Evolutionary conservation across 371 early-diverging fungal genomes (phyloP), one percentile per base, ranked within the genome.

Genomic region (Saksenaea oblongispora): DNA sequence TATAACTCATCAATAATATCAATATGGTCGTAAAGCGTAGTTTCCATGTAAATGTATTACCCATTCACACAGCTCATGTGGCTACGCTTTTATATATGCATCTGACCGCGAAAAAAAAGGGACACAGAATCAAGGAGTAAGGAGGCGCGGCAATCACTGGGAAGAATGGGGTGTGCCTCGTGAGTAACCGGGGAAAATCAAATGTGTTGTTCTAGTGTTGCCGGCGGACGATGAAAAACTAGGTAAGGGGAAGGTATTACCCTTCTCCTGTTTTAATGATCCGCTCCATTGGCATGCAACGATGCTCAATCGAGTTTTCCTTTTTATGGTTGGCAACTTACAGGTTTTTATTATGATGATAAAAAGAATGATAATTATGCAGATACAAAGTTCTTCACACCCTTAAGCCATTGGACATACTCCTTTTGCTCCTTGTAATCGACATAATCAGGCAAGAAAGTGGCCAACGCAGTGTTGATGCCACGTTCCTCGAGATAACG

Each of bases 391-490:
- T 82, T 79, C 69, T 87, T 86, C 56, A 96, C 89, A 44, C 87
- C 80, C 63, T 87, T 80, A 41, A 97, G 81, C 98, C 98, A 97
- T 65, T 79, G 69, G 14, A 86, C 77, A 77, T 97, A 97, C 84
- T 97, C 98, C 63, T 85, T 82, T 84, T 95, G 96, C 78, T 97
- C 98, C 89, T 96, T 97, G 85, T 84, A 87, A 78, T 94, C 95
- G 62, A 95, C 86, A 76, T 92, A 97, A 65, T 82, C 86, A 56
- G 93, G 91, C 62, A 97, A 87, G 73, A 95, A 94, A 63, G 87
- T 84, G 51, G 94, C 91, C 54, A 95, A 79, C 8, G 83, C 89
- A 24, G 89, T 83, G 64, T 93, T 88, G 65, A 97, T 86, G 59
- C 93, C 93, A 63, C 95, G 92, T 73, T 93, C 96, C 66, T 91